Evolutionary conservation across 2,329 filamentous ascomycete species (phyloP).

Genomic region (Dothistroma pini): DNA sequence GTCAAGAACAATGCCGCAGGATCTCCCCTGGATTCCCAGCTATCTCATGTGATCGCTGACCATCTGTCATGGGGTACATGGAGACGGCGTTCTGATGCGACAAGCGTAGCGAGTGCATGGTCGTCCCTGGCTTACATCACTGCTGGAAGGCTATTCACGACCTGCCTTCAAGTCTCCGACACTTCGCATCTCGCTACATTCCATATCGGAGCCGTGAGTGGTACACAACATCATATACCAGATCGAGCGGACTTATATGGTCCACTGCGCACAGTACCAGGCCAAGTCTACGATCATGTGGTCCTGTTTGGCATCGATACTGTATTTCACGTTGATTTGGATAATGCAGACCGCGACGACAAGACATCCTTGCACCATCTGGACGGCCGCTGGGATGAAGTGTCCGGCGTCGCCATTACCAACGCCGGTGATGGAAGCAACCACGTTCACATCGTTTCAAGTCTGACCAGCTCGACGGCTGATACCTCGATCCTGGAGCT

Average conservation of each 20-base stretch:
- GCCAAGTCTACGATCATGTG: conserved; percentile 19
- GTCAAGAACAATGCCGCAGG: not conserved
- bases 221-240: not conserved
- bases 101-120: not conserved
- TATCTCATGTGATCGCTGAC: not conserved
- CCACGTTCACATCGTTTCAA: conserved; percentile 38
- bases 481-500: conserved; percentile 33
- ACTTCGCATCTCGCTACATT: not conserved
- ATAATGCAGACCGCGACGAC: conserved; percentile 12
- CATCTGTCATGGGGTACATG: conserved; percentile 14
- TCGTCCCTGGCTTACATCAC: conserved; percentile 16
- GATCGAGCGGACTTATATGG: conserved; percentile 16
- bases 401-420: conserved; percentile 37
- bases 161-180: not conserved
- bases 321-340: conserved; percentile 27
- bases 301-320: conserved; percentile 34
- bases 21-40: not conserved
- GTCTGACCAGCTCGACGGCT: conserved; percentile 37
- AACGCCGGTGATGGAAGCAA: conserved; percentile 11
- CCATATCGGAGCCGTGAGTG: not conserved
- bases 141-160: conserved; percentile 13
- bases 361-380: conserved; percentile 31
- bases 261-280: conserved; percentile 23
- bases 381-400: conserved; percentile 42
- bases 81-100: conserved; percentile 8